Conservation (phyloP, 1,139 yeast genomes). For the Suzukiozyma palmioleophila region DNA sequence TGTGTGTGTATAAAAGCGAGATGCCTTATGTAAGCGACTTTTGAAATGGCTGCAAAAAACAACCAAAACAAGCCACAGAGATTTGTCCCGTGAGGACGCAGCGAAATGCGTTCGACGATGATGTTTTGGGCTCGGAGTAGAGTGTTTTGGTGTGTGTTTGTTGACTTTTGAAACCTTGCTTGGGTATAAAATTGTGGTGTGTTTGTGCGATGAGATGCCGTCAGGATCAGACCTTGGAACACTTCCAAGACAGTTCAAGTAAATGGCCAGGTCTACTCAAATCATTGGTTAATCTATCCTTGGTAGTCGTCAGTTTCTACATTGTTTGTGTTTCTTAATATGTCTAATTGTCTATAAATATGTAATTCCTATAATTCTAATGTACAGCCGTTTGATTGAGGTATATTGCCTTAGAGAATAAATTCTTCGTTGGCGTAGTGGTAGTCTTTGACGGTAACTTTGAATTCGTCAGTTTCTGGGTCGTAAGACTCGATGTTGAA, state of each 20-base stretch:
- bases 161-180: too few relatives aligned
- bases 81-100: too few relatives aligned
- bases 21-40: neutral
- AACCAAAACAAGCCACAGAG: too few relatives aligned
- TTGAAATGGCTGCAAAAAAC: neutral
- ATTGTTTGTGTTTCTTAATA: neutral
- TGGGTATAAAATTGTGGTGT: too few relatives aligned
- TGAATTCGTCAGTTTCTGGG: conserved; percentile 43
- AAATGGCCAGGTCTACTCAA: too few relatives aligned
- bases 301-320: neutral
- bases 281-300: too few relatives aligned
- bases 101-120: too few relatives aligned
- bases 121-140: too few relatives aligned
- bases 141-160: too few relatives aligned
- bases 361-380: conserved; percentile 1
- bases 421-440: conserved; percentile 45
- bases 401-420: conserved; percentile 21
- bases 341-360: conserved; percentile 2
- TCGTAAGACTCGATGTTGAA: conserved; percentile 42
- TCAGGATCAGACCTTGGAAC: too few relatives aligned
- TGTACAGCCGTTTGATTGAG: conserved; percentile 2
- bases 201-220: too few relatives aligned
- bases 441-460: conserved; percentile 40
- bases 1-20: neutral
- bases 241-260: too few relatives aligned